Evolutionary conservation across 2,329 filamentous ascomycete species (phyloP), one percentile per base, ranked within the genome.

Genomic region (Scedosporium dehoogii): DNA sequence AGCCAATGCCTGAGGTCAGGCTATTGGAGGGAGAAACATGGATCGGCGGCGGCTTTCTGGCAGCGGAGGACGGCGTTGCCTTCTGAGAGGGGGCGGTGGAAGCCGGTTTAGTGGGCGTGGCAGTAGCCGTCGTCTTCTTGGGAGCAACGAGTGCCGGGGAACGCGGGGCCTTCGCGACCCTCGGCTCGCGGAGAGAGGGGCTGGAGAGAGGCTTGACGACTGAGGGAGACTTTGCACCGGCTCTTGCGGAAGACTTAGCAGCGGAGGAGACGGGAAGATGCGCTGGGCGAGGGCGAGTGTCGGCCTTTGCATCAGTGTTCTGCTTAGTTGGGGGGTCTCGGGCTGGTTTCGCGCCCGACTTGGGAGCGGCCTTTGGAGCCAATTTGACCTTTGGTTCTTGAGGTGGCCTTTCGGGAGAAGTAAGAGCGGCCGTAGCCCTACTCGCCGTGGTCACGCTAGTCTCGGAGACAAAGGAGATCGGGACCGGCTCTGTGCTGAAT

Each of bases 31-130:
- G 69, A 21, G 75, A 74, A 1, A 72, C 66, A 57, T 79, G 78
- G 41, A 78, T 67, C 2, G 78, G 69, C 9, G 75, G 70, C 7
- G 78, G 76, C 64, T 78, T 83, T 68, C 78, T 80, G 27, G 66
- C 67, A 16, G 73, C 65, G 25, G 72, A 71, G 3, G 75, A 66
- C 41, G 70, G 65, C 1, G 73, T 66, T 3, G 74, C 53, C 61
- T 72, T 76, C 33, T 72, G 63, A 29, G 66, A 60, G 12, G 66
- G 59, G 12, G 71, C 62, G 7, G 69, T 55, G 42, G 69, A 69
- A 33, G 69, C 41, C 27, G 71, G 62, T 4, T 69, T 62, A 18
- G 68, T 67, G 46, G 70, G 68, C 12, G 71, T 73, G 23, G 70
- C 63, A 18, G 69, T 64, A 66, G 68, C 23, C 12, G 71, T 65